Conservation (phyloP, 2,329 filamentous ascomycete species). For the Ceratocystis lukuohia region DNA sequence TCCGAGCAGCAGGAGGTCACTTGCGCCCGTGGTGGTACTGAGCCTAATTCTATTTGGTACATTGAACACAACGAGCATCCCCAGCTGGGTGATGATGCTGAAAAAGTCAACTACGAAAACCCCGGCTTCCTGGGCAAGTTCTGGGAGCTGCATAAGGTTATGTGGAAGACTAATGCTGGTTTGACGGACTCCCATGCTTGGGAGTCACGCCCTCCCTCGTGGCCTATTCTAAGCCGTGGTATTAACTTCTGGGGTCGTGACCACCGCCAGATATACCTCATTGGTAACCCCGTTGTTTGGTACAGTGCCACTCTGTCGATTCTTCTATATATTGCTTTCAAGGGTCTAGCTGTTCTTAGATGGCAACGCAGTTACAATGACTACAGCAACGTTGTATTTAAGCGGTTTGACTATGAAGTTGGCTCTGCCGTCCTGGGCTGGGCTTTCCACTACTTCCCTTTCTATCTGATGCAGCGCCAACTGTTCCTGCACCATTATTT, state of each 20-base stretch:
- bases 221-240: conserved; percentile 81
- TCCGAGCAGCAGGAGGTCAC: conserved; percentile 99
- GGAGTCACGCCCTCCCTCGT: conserved; percentile 88
- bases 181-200: conserved; percentile 93
- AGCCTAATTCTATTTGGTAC: conserved; percentile 97
- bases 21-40: conserved; percentile 76
- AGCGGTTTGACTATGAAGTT: conserved; percentile 95
- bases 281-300: conserved; percentile 92
- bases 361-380: conserved; percentile 92
- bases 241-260: conserved; percentile 99
- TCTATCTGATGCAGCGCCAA: conserved; percentile 95
- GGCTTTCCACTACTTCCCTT: conserved; percentile 98
- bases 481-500: conserved; percentile 98
- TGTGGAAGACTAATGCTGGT: conserved; percentile 98
- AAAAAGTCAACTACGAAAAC: conserved; percentile 91
- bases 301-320: conserved; percentile 75
- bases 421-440: conserved; percentile 82
- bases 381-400: conserved; percentile 70
- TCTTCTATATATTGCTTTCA: conserved; percentile 65
- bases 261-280: conserved; percentile 87
- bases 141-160: conserved; percentile 90
- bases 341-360: conserved; percentile 71
- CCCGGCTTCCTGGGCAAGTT: conserved; percentile 97
- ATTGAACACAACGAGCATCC: conserved; percentile 84
- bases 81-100: conserved; percentile 56